These are phyloP conservation scores for Aspergillus ostianus DNA, from an alignment of 495 filamentous ascomycete genomes.

Conservation along the genomic window DNA sequence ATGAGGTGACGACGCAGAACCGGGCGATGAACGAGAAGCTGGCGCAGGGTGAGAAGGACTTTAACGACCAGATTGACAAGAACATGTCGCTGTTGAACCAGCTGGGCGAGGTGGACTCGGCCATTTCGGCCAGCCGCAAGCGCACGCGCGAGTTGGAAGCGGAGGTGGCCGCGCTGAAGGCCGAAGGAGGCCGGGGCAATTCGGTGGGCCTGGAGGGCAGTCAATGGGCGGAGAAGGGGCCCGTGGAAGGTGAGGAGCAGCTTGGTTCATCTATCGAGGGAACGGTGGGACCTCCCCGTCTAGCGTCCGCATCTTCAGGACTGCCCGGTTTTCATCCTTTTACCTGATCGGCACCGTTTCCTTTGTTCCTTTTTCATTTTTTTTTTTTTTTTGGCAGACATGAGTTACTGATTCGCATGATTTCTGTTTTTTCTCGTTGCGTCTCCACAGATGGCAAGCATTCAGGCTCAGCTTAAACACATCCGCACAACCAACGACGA, in stretches of 20 bases:
- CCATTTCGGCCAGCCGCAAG: slow-evolving; percentile 38
- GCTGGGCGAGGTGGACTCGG: slow-evolving; percentile 41
- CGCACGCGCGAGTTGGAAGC: slow-evolving; percentile 48
- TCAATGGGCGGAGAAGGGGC: slow-evolving; percentile 42
- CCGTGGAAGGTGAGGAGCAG: slow-evolving; percentile 53
- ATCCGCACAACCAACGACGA: slow-evolving; percentile 46
- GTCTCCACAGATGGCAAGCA: slow-evolving; percentile 46
- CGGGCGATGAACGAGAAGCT: slow-evolving; percentile 38
- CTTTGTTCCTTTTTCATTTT: background rate
- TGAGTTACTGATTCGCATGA: slow-evolving; percentile 18
- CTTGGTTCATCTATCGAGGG: slow-evolving; percentile 54
- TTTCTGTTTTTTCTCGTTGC: slow-evolving; percentile 17
- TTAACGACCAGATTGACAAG: slow-evolving; percentile 49
- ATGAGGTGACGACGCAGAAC: slow-evolving; percentile 31
- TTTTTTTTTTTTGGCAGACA: background rate
- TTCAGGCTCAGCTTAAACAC: slow-evolving; percentile 53
- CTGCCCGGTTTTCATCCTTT: slow-evolving; percentile 38
- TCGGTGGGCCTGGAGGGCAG: slow-evolving; percentile 37
- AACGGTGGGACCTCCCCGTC: slow-evolving; percentile 52
- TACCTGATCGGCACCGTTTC: slow-evolving; percentile 28
- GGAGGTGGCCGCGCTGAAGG: slow-evolving; percentile 41
- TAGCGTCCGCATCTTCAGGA: slow-evolving; percentile 34
- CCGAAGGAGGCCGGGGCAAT: slow-evolving; percentile 26
- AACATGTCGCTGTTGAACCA: slow-evolving; percentile 49
- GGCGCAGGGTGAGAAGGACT: slow-evolving; percentile 34